phyloP scores from a whole-genome alignment of 192 early-diverging fungal genomes.

The Coemansia sp. region DNA sequence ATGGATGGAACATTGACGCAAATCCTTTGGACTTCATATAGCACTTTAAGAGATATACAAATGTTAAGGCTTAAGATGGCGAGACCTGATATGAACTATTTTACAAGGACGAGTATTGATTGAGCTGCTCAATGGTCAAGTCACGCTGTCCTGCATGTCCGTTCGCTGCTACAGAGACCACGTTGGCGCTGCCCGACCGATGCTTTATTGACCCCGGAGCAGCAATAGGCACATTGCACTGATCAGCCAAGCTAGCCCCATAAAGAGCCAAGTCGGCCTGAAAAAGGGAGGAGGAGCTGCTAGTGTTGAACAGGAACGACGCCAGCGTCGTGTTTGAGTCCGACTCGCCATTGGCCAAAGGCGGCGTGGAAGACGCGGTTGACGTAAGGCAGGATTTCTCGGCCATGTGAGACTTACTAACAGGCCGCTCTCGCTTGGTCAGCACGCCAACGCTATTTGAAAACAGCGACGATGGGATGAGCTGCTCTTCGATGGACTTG shows the following conservation, averaged over 20 bases:
- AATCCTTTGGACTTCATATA: too few species aligned
- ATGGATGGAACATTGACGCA: too few species aligned
- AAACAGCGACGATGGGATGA: neutral
- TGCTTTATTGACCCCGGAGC: constrained; percentile 6
- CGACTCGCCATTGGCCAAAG: neutral
- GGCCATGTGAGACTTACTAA: neutral
- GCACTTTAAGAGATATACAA: too few species aligned
- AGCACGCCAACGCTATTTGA: neutral
- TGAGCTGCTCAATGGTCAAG: constrained; percentile 39
- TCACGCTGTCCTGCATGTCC: constrained; percentile 34
- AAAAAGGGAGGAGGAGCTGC: neutral
- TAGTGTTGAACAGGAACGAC: constrained; percentile 10
- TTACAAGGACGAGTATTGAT: constrained; percentile 7
- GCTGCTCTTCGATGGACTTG: neutral
- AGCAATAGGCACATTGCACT: constrained; percentile 5
- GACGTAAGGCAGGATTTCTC: neutral
- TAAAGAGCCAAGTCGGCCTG: neutral
- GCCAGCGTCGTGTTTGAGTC: constrained; percentile 2
- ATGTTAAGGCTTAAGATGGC: too few species aligned
- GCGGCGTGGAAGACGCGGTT: neutral
- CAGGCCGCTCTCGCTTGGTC: neutral
- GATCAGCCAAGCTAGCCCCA: neutral
- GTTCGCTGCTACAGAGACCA: constrained; percentile 35
- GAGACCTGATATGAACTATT: too few species aligned
- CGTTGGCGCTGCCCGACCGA: constrained; percentile 2